Evolutionary conservation across 495 filamentous ascomycete species (phyloP).

Genomic region (Xylaria scruposa): DNA sequence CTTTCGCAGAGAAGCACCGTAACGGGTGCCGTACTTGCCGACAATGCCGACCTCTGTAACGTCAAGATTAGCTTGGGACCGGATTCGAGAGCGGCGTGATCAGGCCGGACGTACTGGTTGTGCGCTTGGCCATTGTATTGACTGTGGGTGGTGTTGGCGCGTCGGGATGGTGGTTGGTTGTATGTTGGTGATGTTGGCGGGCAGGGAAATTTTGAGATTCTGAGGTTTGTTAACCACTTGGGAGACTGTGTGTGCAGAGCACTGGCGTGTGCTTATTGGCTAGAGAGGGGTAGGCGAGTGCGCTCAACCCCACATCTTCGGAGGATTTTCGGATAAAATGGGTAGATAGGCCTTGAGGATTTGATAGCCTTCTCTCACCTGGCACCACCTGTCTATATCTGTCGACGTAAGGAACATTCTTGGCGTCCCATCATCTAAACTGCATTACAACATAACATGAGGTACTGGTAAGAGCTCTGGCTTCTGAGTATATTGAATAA

Average conservation of each 20-base stretch:
- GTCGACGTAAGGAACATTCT: too few species aligned
- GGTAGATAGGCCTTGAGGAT: not conserved
- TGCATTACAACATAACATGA: too few species aligned
- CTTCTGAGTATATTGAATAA: not conserved
- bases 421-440: too few species aligned
- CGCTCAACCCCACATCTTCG: not conserved
- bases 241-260: slow-evolving; percentile 27
- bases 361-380: not conserved
- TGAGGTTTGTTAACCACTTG: slow-evolving; percentile 22
- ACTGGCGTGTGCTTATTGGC: slow-evolving; percentile 13
- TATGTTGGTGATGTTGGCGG: slow-evolving; percentile 22
- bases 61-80: slow-evolving; percentile 10
- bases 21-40: slow-evolving; percentile 56
- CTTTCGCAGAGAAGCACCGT: slow-evolving; percentile 99
- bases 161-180: slow-evolving; percentile 20
- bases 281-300: slow-evolving; percentile 21
- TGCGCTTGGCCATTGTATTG: slow-evolving; percentile 29
- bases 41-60: slow-evolving; percentile 38
- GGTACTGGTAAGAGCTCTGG: not conserved
- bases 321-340: slow-evolving; percentile 20
- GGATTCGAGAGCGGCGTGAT: not conserved
- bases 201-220: slow-evolving; percentile 29
- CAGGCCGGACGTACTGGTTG: slow-evolving; percentile 14
- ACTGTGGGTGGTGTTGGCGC: slow-evolving; percentile 23
- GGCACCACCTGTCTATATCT: not conserved